Percentiles rank a stretch among this genome's conserved stretches.
These are phyloP conservation scores for Candida montana DNA, from an alignment of 805 yeast genomes.

Conservation along the genomic window DNA sequence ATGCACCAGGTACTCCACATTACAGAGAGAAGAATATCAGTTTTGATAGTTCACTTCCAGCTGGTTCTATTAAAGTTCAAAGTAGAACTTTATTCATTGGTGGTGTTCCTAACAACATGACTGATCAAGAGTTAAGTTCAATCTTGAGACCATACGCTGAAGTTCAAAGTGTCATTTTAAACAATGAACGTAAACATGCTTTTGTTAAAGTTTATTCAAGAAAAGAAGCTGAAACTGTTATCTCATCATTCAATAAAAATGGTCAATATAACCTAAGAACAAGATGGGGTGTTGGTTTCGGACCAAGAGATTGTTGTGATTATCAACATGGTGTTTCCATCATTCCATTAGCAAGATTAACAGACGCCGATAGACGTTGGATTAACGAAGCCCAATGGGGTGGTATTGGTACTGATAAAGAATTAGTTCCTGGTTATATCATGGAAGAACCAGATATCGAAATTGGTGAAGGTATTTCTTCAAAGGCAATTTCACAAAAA, in stretches of 20 bases:
- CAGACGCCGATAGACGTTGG: slow-evolving; percentile 94
- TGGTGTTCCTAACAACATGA: slow-evolving; percentile 83
- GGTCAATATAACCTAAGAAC: slow-evolving; percentile 66
- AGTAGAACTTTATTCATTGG: slow-evolving; percentile 93
- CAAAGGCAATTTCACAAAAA: slow-evolving; percentile 84
- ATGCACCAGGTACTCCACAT: slow-evolving; percentile 67
- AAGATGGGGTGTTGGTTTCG: slow-evolving; percentile 98
- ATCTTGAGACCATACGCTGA: slow-evolving; percentile 81
- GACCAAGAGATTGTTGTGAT: slow-evolving; percentile 97
- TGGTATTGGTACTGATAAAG: slow-evolving; percentile 81
- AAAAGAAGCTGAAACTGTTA: slow-evolving; percentile 81
- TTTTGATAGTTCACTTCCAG: slow-evolving; percentile 65
- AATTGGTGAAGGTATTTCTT: slow-evolving; percentile 88
- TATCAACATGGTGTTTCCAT: slow-evolving; percentile 86
- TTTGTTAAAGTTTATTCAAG: slow-evolving; percentile 92
- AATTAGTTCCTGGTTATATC: slow-evolving; percentile 70
- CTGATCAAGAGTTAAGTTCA: slow-evolving; percentile 62
- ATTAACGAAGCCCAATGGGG: slow-evolving; percentile 90
- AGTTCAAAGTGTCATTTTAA: slow-evolving; percentile 85
- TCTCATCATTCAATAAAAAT: slow-evolving; percentile 65
- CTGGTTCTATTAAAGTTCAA: slow-evolving; percentile 73
- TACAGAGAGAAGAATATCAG: slow-evolving; percentile 71
- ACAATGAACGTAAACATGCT: slow-evolving; percentile 89
- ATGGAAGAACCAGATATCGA: slow-evolving; percentile 98
- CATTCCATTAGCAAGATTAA: slow-evolving; percentile 80